A percentile compares a stretch with the other conserved stretches of the same genome.
Evolutionary conservation across 1,139 yeast species (phyloP).

Genomic region (Hansenula sp.): DNA sequence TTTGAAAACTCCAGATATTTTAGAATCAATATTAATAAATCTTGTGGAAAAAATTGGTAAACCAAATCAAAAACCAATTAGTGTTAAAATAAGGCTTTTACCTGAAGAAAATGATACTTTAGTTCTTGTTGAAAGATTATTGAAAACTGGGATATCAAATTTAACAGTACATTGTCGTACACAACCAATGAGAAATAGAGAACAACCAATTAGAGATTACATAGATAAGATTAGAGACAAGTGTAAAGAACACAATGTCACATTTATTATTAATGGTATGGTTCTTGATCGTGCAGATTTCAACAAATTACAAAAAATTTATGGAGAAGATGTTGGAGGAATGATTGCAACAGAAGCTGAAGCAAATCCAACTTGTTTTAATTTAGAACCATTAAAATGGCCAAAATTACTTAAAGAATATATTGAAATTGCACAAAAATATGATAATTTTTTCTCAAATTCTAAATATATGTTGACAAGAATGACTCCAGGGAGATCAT

Average conservation of each 20-base stretch:
- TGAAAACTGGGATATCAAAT: slow-evolving; percentile 77
- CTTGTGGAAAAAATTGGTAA: slow-evolving; percentile 77
- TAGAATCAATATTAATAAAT: slow-evolving; percentile 60
- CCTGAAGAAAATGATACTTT: slow-evolving; percentile 60
- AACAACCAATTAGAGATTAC: slow-evolving; percentile 66
- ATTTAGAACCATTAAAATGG: slow-evolving; percentile 49
- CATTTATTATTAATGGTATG: slow-evolving; percentile 80
- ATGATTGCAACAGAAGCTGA: slow-evolving; percentile 96
- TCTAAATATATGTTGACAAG: slow-evolving; percentile 77
- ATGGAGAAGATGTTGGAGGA: slow-evolving; percentile 65
- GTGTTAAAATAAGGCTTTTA: slow-evolving; percentile 82
- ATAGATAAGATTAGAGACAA: slow-evolving; percentile 56
- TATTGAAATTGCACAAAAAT: slow-evolving; percentile 45
- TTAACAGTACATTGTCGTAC: slow-evolving; percentile 91
- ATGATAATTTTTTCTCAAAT: slow-evolving; percentile 62
- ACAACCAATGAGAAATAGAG: slow-evolving; percentile 83
- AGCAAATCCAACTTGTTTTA: slow-evolving; percentile 75
- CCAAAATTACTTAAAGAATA: slow-evolving; percentile 50
- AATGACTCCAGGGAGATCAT: slow-evolving; percentile 75
- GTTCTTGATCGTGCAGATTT: slow-evolving; percentile 54
- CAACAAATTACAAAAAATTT: slow-evolving; percentile 42
- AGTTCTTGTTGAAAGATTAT: slow-evolving; percentile 55
- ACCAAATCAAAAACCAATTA: slow-evolving; percentile 73
- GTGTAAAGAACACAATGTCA: slow-evolving; percentile 60
- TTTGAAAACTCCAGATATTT: slow-evolving; percentile 70